Evolutionary conservation across 495 filamentous ascomycete species (phyloP).

Genomic region (Cercophora samala): DNA sequence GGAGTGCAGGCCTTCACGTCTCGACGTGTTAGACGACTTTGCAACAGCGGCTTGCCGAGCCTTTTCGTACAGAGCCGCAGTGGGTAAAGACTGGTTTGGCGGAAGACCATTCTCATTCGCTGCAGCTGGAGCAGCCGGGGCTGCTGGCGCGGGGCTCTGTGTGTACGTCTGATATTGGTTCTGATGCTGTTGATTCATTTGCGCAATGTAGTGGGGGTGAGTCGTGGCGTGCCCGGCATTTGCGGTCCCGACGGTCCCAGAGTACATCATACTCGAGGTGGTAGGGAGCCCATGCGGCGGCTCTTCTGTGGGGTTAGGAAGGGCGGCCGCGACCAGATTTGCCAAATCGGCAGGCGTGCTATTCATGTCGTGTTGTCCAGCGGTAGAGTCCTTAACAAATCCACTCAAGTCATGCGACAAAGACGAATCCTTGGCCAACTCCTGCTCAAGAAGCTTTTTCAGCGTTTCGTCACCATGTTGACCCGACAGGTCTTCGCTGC

Average conservation of each 20-base stretch:
- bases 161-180: slow-evolving; percentile 26
- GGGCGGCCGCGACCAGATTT: slow-evolving; percentile 27
- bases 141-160: slow-evolving; percentile 11
- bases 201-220: slow-evolving; percentile 24
- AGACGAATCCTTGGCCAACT: slow-evolving; percentile 17
- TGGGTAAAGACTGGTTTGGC: slow-evolving; percentile 72
- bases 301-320: slow-evolving; percentile 19
- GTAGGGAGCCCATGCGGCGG: slow-evolving; percentile 21
- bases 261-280: slow-evolving; percentile 12
- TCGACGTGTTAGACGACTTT: slow-evolving; percentile 69
- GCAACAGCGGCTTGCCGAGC: slow-evolving; percentile 78
- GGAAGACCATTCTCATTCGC: slow-evolving; percentile 37
- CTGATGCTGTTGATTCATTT: slow-evolving; percentile 20
- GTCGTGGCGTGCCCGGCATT: background rate
- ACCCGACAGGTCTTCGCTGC: slow-evolving; percentile 5
- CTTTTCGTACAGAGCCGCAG: slow-evolving; percentile 73
- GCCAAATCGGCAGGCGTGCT: slow-evolving; percentile 25
- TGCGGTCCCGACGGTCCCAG: slow-evolving; percentile 12
- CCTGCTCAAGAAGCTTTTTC: slow-evolving; percentile 29
- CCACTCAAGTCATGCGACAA: background rate
- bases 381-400: slow-evolving; percentile 12
- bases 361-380: slow-evolving; percentile 8
- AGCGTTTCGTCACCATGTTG: slow-evolving; percentile 21
- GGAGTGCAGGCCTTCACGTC: slow-evolving; percentile 73
- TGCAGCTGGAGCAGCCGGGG: slow-evolving; percentile 2